Evolutionary conservation across 2,329 filamentous ascomycete genomes (phyloP).

Genomic region (Botryotinia narcissicola): DNA sequence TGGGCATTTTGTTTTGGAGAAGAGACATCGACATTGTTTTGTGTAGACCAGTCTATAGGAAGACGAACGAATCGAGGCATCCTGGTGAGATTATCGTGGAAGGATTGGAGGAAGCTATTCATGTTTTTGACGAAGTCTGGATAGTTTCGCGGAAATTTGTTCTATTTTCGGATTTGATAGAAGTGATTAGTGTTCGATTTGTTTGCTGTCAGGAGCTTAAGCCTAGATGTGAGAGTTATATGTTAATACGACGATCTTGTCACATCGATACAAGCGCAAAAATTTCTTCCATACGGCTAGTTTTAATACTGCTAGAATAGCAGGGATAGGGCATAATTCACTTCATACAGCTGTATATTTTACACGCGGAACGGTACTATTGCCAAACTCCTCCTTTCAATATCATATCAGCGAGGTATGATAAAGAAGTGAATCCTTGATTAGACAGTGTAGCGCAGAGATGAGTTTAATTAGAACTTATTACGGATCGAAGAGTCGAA

Average conservation of each 20-base stretch:
- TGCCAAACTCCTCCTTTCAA: too few relatives aligned
- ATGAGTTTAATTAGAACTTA: not conserved
- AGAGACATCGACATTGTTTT: not conserved
- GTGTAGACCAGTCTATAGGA: not conserved
- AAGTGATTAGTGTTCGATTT: not conserved
- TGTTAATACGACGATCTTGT: accelerated
- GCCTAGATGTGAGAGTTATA: not conserved
- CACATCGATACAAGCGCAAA: not conserved
- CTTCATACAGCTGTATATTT: not conserved
- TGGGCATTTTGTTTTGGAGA: not conserved
- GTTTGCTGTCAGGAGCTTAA: not conserved
- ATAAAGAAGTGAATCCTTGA: not conserved
- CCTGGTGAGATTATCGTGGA: not conserved
- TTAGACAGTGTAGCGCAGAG: not conserved
- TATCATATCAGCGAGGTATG: not conserved
- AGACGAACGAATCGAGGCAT: not conserved
- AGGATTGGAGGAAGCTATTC: not conserved
- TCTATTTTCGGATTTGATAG: not conserved
- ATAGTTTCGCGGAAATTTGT: not conserved
- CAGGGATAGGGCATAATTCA: not conserved
- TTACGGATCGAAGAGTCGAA: not conserved
- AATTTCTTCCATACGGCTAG: not conserved
- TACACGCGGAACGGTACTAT: not conserved
- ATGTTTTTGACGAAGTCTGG: not conserved
- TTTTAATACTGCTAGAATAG: not conserved